These are phyloP conservation scores for Rubia yunnanensis DNA, from an alignment of 257 asterid species.

Conservation along the genomic window DNA sequence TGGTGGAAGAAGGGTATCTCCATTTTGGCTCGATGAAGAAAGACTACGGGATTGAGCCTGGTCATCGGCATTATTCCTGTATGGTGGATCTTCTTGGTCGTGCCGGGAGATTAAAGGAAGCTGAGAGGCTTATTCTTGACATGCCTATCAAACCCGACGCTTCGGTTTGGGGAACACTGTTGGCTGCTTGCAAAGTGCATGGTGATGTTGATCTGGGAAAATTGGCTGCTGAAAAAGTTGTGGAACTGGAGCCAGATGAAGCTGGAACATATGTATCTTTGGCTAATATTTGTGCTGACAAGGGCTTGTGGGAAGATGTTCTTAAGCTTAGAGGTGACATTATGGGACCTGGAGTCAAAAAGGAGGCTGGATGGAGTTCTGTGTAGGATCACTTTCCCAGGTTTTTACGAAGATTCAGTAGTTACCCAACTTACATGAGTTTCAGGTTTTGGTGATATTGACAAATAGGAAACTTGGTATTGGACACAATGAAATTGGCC, in stretches of 20 bases:
- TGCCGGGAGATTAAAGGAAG: background rate
- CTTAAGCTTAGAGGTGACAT: background rate
- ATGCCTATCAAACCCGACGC: background rate
- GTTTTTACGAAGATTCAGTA: background rate
- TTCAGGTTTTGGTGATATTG: no score
- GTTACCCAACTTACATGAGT: background rate
- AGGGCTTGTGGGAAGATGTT: background rate
- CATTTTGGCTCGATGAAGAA: background rate
- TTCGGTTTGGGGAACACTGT: background rate
- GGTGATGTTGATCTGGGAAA: background rate
- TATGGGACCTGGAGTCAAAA: background rate
- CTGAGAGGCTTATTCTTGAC: background rate
- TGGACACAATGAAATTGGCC: no score
- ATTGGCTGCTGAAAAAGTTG: background rate
- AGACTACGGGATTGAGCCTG: background rate
- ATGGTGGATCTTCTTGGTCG: constrained; percentile 55
- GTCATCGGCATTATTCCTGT: constrained; percentile 14
- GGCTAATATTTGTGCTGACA: background rate
- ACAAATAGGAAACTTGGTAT: no score
- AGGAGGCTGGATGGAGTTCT: background rate
- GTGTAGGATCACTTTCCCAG: background rate
- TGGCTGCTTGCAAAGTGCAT: background rate
- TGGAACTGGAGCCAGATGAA: background rate
- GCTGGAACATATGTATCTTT: background rate
- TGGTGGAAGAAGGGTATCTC: background rate